A percentile compares a stretch with the other conserved stretches of the same genome.
Conservation (phyloP, 352 stramenopile genomes). For the Phytopythium oedochilum region DNA sequence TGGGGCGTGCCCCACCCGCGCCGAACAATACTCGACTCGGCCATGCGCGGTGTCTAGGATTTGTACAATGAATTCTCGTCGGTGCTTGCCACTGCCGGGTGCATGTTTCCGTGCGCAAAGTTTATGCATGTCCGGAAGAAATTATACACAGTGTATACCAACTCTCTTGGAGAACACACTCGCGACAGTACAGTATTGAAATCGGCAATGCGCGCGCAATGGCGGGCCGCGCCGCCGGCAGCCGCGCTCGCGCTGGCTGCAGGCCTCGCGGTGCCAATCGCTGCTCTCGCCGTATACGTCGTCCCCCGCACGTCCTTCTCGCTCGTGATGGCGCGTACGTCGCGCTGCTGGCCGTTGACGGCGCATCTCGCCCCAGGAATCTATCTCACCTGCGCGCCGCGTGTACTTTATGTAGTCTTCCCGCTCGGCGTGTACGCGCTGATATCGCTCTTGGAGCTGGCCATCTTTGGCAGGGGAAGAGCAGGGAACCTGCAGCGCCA, state of each 20-base stretch:
- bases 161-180: neutral
- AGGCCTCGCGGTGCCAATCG: conserved; percentile 7
- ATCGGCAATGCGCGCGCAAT: neutral
- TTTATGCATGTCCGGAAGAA: too few relatives aligned
- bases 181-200: too few relatives aligned
- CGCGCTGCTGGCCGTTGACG: too few relatives aligned
- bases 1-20: too few relatives aligned
- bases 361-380: neutral
- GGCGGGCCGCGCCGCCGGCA: neutral
- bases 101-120: too few relatives aligned
- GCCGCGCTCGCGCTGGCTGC: conserved; percentile 7
- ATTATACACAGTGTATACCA: too few relatives aligned
- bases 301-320: conserved; percentile 18
- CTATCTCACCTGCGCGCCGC: neutral
- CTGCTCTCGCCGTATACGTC: conserved; percentile 18
- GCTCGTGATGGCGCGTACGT: conserved; percentile 24
- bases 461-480: conserved; percentile 23
- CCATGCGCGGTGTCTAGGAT: too few relatives aligned
- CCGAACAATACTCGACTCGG: too few relatives aligned
- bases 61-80: too few relatives aligned
- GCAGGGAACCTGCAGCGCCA: conserved; percentile 1
- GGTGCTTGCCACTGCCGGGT: too few relatives aligned
- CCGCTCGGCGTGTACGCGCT: conserved; percentile 45
- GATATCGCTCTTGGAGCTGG: conserved; percentile 42
- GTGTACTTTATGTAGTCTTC: conserved; percentile 7